Evolutionary conservation across 2,329 filamentous ascomycete genomes (phyloP), one percentile per base, ranked within the genome.

Genomic region (Alternaria sp.): DNA sequence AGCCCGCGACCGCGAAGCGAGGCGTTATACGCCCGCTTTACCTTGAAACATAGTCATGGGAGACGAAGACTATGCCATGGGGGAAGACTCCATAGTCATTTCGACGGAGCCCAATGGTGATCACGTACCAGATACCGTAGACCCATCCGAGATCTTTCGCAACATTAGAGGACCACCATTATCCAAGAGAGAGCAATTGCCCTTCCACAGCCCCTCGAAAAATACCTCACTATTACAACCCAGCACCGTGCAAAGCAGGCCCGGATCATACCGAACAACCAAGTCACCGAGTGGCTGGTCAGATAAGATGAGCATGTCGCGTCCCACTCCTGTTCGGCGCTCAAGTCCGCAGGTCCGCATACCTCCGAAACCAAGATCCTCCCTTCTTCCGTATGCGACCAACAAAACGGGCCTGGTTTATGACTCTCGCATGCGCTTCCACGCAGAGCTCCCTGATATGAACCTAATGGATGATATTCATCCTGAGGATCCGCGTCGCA

Each of bases 391-490:
- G 5, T 72, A 75, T 45, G 65, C 71, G 24, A 71, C 73, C 3
- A 69, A 65, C 28, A 75, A 67, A 60, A 82, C 81, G 8, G 82
- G 82, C 0, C 71, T 84, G 2, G 80, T 84, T 66, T 99, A 98
- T 74, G 95, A 99, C 79, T 88, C 92, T 56, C 88, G 94, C 31
- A 99, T 99, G 95, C 92, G 95, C 60, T 90, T 96, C 60, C 95
- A 99, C 75, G 91, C 93, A 54, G 96, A 97, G 73, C 81, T 83
- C 3, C 79, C 81, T 3, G 78, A 81, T 17, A 60, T 69, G 29
- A 67, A 65, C 53, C 62, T 70, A 0, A 75, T 85, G 1, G 85
- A 88, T 46, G 90, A 94, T 23, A 89, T 96, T 23, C 95, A 99
- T 72, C 95, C 95, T 0, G 95, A 99, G 77, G 95, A 99, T 70